These are phyloP conservation scores for Dioszegia aurantiaca DNA, from an alignment of 768 basidiomycete genomes.

Conservation along the genomic window DNA sequence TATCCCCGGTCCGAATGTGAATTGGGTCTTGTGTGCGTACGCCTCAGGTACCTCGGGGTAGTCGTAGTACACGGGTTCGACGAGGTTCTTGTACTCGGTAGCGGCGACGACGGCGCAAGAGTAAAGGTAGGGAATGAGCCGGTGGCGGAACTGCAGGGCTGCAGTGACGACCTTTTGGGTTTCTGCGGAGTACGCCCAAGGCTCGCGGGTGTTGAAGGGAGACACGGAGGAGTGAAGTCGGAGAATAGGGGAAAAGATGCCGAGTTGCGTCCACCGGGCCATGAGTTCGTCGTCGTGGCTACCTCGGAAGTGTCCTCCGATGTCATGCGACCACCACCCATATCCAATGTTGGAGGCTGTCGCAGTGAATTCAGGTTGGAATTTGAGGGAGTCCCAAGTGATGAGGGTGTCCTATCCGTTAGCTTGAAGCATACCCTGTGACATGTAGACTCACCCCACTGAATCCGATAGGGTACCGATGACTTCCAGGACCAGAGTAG, in stretches of 20 bases:
- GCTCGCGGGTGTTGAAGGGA: conserved; percentile 34
- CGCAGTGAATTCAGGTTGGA: conserved; percentile 34
- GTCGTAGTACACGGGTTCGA: conserved; percentile 33
- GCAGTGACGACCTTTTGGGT: conserved; percentile 14
- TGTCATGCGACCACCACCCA: conserved; percentile 35
- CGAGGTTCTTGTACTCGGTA: conserved; percentile 12
- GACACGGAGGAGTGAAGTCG: conserved; percentile 29
- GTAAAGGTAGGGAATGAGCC: conserved; percentile 32
- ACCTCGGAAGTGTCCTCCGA: conserved; percentile 30
- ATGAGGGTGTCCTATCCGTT: conserved; percentile 24
- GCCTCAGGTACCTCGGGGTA: conserved; percentile 22
- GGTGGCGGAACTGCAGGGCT: conserved; percentile 23
- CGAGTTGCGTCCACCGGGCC: conserved; percentile 32
- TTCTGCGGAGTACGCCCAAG: conserved; percentile 23
- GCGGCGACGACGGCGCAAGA: conserved; percentile 16
- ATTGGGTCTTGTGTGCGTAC: conserved; percentile 27
- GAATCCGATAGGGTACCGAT: conserved; percentile 35
- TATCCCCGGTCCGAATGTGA: conserved; percentile 27
- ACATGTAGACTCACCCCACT: conserved; percentile 20
- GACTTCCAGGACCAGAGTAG: conserved; percentile 30
- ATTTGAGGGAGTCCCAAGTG: conserved; percentile 30
- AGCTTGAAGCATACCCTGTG: background rate
- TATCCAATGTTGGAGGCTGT: conserved; percentile 31
- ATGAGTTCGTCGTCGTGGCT: conserved; percentile 26
- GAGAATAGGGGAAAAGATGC: conserved; percentile 32